Conservation (phyloP, 495 filamentous ascomycete species). For the Ramalina intermedia region DNA sequence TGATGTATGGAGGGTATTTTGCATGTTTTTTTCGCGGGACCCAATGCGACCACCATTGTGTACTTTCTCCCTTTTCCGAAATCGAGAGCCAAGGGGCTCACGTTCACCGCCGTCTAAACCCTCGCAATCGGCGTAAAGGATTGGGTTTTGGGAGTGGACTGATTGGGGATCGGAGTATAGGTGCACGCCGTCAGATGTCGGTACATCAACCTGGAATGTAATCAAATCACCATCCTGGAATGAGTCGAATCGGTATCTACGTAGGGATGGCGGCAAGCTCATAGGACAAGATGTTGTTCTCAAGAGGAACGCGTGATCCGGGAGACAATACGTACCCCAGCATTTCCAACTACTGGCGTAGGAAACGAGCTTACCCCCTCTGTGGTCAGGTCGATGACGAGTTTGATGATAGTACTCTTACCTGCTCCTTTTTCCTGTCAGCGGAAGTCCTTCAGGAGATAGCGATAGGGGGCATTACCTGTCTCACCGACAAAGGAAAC, state of each 20-base stretch:
- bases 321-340: constrained; percentile 16
- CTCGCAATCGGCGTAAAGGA: constrained; percentile 37
- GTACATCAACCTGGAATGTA: constrained; percentile 21
- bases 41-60: neutral
- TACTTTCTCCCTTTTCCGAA: constrained; percentile 1
- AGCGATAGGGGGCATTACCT: constrained; percentile 16
- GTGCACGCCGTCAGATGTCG: constrained; percentile 50
- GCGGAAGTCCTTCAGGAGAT: neutral
- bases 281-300: too few relatives aligned
- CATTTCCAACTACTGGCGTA: constrained; percentile 23
- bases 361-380: neutral
- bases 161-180: constrained; percentile 45
- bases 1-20: constrained; percentile 2
- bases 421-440: constrained; percentile 23
- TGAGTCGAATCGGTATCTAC: too few relatives aligned
- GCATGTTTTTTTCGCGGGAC: neutral
- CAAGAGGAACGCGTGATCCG: too few relatives aligned
- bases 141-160: constrained; percentile 24
- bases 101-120: constrained; percentile 20
- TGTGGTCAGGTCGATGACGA: constrained; percentile 27
- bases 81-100: constrained; percentile 12
- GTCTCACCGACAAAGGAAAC: constrained; percentile 30
- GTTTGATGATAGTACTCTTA: constrained; percentile 42
- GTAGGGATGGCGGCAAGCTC: too few relatives aligned
- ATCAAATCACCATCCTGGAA: too few relatives aligned